A percentile compares a stretch with the other conserved stretches of the same genome.
phyloP scores from a whole-genome alignment of 2,329 filamentous ascomycete genomes.

The Chaetomium sp. region DNA sequence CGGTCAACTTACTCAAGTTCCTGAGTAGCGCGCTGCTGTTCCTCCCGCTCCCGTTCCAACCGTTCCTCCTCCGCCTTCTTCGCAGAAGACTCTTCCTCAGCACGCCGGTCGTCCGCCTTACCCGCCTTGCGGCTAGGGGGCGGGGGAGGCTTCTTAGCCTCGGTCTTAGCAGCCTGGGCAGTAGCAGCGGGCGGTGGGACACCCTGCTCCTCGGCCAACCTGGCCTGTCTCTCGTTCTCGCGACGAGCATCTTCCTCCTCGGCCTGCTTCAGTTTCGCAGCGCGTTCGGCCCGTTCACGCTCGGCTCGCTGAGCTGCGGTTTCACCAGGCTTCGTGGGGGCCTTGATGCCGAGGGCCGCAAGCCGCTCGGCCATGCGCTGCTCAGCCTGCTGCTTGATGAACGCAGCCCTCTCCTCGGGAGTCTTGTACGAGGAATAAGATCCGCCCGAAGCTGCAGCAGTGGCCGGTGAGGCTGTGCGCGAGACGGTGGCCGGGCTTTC shows the following conservation, averaged over 20 bases:
- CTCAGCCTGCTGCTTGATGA: constrained; percentile 95
- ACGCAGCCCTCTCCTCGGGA: constrained; percentile 86
- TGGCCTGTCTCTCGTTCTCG: constrained; percentile 78
- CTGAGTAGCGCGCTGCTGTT: constrained; percentile 65
- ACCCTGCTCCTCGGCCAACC: constrained; percentile 71
- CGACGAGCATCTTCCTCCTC: constrained; percentile 90
- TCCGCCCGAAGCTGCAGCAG: constrained; percentile 41
- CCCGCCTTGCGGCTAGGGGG: constrained; percentile 70
- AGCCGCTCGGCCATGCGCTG: constrained; percentile 94
- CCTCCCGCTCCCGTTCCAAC: constrained; percentile 64
- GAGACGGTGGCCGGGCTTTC: constrained; percentile 48
- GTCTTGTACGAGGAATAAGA: constrained; percentile 82
- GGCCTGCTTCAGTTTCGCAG: constrained; percentile 78
- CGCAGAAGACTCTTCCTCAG: constrained; percentile 47
- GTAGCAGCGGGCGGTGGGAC: constrained; percentile 49
- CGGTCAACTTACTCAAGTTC: constrained; percentile 69
- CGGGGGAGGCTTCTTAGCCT: constrained; percentile 61
- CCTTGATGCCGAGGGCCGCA: constrained; percentile 85
- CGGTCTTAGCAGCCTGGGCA: constrained; percentile 39
- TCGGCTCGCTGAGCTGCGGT: constrained; percentile 77
- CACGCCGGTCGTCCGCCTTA: constrained; percentile 50
- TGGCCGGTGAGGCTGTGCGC: constrained; percentile 46
- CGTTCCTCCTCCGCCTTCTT: constrained; percentile 61
- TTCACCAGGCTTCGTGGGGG: constrained; percentile 72
- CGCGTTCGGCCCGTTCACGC: constrained; percentile 79